A percentile compares a stretch with the other conserved stretches of the same genome.
phyloP scores from a whole-genome alignment of 345 rosid genomes.

The Dipteronia dyeriana region DNA sequence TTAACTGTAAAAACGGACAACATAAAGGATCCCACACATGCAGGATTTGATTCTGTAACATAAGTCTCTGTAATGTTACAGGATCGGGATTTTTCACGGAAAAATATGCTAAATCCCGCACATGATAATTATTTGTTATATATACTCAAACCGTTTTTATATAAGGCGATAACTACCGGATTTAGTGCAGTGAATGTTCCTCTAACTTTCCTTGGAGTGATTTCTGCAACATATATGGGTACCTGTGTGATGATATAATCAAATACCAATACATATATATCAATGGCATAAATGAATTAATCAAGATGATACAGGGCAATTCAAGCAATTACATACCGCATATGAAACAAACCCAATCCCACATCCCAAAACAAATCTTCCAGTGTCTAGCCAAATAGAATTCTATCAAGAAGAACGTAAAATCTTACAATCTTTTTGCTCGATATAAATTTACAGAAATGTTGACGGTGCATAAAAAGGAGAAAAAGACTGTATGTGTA shows the following conservation, averaged over 20 bases:
- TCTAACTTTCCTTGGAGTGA: slow-evolving; percentile 42
- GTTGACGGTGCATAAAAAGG: background rate
- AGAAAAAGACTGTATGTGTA: background rate
- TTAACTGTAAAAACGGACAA: slow-evolving; percentile 23
- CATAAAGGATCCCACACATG: background rate
- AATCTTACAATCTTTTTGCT: no score
- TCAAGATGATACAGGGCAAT: background rate
- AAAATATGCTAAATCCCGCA: no score
- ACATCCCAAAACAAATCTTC: slow-evolving; percentile 30
- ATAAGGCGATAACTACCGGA: slow-evolving; percentile 6
- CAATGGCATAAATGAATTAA: background rate
- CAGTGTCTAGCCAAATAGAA: slow-evolving; percentile 23
- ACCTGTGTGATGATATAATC: slow-evolving; percentile 17
- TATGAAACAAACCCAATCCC: slow-evolving; percentile 37
- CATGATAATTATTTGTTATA: no score
- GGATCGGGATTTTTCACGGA: no score
- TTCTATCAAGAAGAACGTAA: slow-evolving; percentile 19
- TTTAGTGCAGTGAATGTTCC: slow-evolving; percentile 44
- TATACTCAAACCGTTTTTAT: no score
- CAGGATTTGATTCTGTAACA: no score
- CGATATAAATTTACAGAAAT: background rate
- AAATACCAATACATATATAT: background rate
- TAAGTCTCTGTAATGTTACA: no score
- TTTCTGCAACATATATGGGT: slow-evolving; percentile 53
- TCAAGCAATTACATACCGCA: slow-evolving; percentile 21